phyloP scores from a whole-genome alignment of 305 asterid genomes.

The Lippia alba region DNA sequence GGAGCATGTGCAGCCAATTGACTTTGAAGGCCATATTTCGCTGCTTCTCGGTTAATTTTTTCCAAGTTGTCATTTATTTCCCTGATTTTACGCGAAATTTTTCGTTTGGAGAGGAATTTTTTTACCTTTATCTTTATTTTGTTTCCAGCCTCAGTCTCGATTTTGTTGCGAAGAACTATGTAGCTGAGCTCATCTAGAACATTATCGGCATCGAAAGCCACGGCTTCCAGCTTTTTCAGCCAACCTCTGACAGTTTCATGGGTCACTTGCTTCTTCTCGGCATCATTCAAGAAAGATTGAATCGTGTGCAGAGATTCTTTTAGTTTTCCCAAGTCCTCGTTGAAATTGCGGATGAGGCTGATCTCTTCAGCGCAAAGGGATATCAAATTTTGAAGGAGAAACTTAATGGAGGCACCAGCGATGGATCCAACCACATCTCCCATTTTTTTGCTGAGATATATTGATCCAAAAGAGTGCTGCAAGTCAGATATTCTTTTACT shows the following conservation, averaged over 20 bases:
- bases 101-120: neutral
- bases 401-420: slow-evolving; percentile 7
- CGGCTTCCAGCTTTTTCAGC: slow-evolving; percentile 25
- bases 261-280: neutral
- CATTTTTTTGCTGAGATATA: neutral
- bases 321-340: too few relatives aligned
- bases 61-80: slow-evolving; percentile 28
- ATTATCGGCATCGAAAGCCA: slow-evolving; percentile 30
- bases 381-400: slow-evolving; percentile 1
- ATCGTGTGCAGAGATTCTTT: too few relatives aligned
- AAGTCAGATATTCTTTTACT: too few relatives aligned
- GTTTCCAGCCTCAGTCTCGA: neutral
- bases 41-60: slow-evolving; percentile 8
- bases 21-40: slow-evolving; percentile 19
- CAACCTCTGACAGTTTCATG: slow-evolving; percentile 9
- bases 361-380: too few relatives aligned
- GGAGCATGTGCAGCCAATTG: neutral
- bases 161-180: slow-evolving; percentile 19
- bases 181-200: neutral
- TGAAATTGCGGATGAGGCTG: too few relatives aligned
- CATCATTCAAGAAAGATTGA: neutral
- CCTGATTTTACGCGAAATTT: slow-evolving; percentile 29
- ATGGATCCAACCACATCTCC: slow-evolving; percentile 2
- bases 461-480: neutral
- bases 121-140: neutral